Conservation (phyloP, 352 stramenopile genomes). For the Pythium angustatum region DNA sequence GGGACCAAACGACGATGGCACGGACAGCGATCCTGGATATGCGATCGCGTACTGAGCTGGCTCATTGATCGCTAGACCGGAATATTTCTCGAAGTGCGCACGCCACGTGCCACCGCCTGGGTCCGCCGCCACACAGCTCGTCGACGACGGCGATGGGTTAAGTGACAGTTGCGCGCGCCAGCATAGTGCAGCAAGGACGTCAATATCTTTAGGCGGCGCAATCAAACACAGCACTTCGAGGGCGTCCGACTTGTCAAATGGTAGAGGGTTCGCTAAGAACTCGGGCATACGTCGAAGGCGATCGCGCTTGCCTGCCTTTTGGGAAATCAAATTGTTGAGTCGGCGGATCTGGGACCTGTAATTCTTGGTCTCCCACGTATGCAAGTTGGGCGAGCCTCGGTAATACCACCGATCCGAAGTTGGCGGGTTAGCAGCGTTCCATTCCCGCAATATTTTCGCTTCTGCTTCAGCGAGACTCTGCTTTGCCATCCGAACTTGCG, state of each 20-base stretch:
- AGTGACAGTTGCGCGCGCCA: slow-evolving; percentile 6
- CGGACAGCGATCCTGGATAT: slow-evolving; percentile 12
- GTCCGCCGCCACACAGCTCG: not conserved
- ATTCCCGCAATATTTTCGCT: not conserved
- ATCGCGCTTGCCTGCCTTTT: slow-evolving; percentile 2
- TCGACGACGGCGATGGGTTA: not conserved
- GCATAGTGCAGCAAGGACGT: slow-evolving; percentile 4
- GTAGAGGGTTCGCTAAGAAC: slow-evolving; percentile 39
- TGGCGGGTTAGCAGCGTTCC: not conserved
- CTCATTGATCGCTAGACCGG: not conserved
- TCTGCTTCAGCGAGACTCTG: slow-evolving; percentile 1
- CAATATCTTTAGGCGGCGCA: not conserved
- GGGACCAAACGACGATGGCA: slow-evolving; percentile 27
- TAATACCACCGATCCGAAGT: not conserved
- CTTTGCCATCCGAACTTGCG: not conserved
- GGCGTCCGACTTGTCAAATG: slow-evolving; percentile 24
- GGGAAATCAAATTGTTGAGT: not conserved
- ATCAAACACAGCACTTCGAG: slow-evolving; percentile 46
- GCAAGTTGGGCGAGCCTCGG: not conserved
- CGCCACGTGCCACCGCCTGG: not conserved
- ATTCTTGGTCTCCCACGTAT: not conserved
- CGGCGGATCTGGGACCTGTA: slow-evolving; percentile 2
- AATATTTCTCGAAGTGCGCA: not conserved
- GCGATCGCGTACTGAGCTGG: slow-evolving; percentile 13
- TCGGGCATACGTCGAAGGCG: slow-evolving; percentile 18